Percentiles rank a stretch among this genome's conserved stretches.
Evolutionary conservation across 2,329 filamentous ascomycete species (phyloP).

Genomic region (Fusarium austroafricanum): DNA sequence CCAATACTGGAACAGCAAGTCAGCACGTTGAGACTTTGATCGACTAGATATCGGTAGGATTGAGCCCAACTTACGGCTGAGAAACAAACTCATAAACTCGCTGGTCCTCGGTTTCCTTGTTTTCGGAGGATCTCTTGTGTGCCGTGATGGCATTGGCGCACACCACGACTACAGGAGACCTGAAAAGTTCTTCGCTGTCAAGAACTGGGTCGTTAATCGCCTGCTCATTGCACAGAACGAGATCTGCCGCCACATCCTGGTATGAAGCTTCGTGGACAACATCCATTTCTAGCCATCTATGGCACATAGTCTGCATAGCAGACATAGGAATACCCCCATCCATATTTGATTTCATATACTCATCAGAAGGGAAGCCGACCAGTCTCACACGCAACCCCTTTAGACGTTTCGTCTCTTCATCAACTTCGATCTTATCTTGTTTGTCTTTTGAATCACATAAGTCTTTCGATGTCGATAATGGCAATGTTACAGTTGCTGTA

Average conservation of each 20-base stretch:
- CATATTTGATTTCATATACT: slow-evolving; percentile 4
- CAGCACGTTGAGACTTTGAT: background rate
- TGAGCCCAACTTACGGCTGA: slow-evolving; percentile 49
- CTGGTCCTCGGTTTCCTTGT: slow-evolving; percentile 25
- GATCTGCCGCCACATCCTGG: slow-evolving; percentile 39
- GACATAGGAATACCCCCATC: slow-evolving; percentile 21
- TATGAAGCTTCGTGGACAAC: slow-evolving; percentile 11
- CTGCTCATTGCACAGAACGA: slow-evolving; percentile 43
- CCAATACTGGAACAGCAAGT: slow-evolving; percentile 44
- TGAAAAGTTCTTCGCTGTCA: slow-evolving; percentile 14
- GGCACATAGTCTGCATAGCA: slow-evolving; percentile 34
- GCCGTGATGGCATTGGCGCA: slow-evolving; percentile 50
- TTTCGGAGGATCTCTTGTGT: slow-evolving; percentile 39
- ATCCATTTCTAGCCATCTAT: slow-evolving; percentile 41
- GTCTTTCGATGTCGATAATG: slow-evolving; percentile 34
- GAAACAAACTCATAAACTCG: slow-evolving; percentile 54
- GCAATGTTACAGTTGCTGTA: slow-evolving; percentile 49
- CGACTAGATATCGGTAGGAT: background rate
- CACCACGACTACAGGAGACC: slow-evolving; percentile 48
- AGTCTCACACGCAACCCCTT: slow-evolving; percentile 45
- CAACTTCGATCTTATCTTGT: slow-evolving; percentile 44
- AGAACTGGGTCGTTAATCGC: slow-evolving; percentile 13
- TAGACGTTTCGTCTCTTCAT: slow-evolving; percentile 46
- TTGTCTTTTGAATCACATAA: background rate
- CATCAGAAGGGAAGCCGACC: slow-evolving; percentile 23